These are phyloP conservation scores for Russula ochroleuca DNA, from an alignment of 768 basidiomycete species.

Conservation along the genomic window DNA sequence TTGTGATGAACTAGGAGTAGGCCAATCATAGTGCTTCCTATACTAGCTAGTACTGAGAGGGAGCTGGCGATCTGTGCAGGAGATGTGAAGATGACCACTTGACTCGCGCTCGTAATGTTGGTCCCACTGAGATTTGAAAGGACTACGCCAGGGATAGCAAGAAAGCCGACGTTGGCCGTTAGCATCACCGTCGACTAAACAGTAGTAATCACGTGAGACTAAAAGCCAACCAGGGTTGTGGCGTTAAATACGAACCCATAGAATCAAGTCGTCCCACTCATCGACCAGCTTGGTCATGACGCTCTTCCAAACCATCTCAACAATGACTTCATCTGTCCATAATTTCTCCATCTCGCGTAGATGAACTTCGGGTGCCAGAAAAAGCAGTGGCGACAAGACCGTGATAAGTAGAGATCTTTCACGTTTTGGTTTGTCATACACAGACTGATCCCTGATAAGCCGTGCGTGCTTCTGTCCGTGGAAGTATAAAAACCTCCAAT, in stretches of 20 bases:
- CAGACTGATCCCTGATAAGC: constrained; percentile 2
- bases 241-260: constrained; percentile 4
- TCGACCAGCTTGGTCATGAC: constrained; percentile 11
- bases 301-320: constrained; percentile 13
- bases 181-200: constrained; percentile 37
- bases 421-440: background rate
- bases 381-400: constrained; percentile 15
- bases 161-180: constrained; percentile 36
- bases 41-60: constrained; percentile 2
- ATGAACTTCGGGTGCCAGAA: constrained; percentile 19
- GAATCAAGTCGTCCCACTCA: constrained; percentile 18
- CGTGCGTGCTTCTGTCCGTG: constrained; percentile 19
- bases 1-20: constrained; percentile 30
- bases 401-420: constrained; percentile 16
- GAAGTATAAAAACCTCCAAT: constrained; percentile 22
- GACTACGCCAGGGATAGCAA: constrained; percentile 37
- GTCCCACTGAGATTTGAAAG: constrained; percentile 1
- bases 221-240: background rate
- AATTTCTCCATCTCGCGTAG: constrained; percentile 11
- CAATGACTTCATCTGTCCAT: constrained; percentile 15
- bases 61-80: background rate
- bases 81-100: background rate
- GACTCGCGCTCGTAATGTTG: background rate
- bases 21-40: constrained; percentile 4
- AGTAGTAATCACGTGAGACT: background rate